Base-by-base conservation (phyloP, 768 basidiomycete species). In the Clathrus columnatus region DNA sequence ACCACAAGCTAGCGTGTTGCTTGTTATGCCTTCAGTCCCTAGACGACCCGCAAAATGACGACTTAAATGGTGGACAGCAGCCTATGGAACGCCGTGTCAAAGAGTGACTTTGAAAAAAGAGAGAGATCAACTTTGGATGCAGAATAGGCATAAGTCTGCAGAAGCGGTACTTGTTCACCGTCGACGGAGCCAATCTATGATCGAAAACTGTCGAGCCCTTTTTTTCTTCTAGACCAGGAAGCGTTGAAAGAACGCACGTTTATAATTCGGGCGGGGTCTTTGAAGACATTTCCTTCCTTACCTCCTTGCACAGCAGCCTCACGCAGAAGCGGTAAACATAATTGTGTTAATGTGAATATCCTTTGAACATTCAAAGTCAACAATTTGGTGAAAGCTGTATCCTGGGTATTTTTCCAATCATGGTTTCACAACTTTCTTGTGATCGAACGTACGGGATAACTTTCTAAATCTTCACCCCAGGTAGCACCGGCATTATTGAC, bases 401-500 rank as follows among this genome's bases (percentile, higher is more conserved):
- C 83, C 70, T 81, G 42, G 6, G 57, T 45, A 17, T 54, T 20
- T 48, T 23, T 41, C 11, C 18, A 55, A 50, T 27, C 24, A 43
- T 27, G 20, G 56, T 48, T 54, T 53, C 32, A 59, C 26, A 36
- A 53, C 56, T 36, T 36, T 36, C n/a, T n/a, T 11, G 36, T 7
- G 42, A 59, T 57, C 23, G 32, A 23, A 60, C 67, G 55, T 55
- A 79, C 79, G 11, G 74, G 72, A 61, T 76, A 74, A 18, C 75
- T 70, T 51, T 76, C 74, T 43, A 79, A 65, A 14, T 68, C 57
- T 8, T 71, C 74, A 20, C 73, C 75, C 80, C 81, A 80, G 17
- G 75, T 72, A n/a, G 79, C 72, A 6, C 83, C 83, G 6, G 80
- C 80, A 57, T 84, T 85, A 66, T 85, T 84, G 55, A 85, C 77